Conservation (phyloP, 768 basidiomycete species). For the Podaxis rugospora region DNA sequence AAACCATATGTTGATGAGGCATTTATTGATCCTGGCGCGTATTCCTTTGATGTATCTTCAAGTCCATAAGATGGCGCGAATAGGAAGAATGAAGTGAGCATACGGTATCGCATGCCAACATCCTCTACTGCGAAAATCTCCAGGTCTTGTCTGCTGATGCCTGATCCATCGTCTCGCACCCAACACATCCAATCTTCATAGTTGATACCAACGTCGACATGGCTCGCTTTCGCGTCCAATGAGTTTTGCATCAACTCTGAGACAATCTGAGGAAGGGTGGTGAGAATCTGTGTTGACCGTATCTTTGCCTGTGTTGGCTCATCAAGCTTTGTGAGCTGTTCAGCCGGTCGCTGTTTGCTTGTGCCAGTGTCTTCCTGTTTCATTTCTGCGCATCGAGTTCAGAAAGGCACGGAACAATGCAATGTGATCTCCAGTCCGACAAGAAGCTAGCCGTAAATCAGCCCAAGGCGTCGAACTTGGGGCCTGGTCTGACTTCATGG, state of each 20-base stretch:
- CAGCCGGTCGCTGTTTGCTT: too few species aligned
- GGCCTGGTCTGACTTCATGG: not conserved
- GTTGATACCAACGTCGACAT: conserved; percentile 70
- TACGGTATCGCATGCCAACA: conserved; percentile 65
- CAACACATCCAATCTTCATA: conserved; percentile 77
- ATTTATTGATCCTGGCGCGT: conserved; percentile 44
- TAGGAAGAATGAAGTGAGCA: conserved; percentile 23
- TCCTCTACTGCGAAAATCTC: conserved; percentile 44
- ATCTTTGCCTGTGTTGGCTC: conserved; percentile 62
- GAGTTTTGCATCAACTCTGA: conserved; percentile 89
- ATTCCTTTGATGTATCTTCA: conserved; percentile 72
- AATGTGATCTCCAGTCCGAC: not conserved
- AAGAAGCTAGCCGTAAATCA: not conserved
- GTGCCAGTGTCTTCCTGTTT: not conserved
- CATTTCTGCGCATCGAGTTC: not conserved
- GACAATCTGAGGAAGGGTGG: conserved; percentile 73
- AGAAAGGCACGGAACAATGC: not conserved
- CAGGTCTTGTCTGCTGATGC: conserved; percentile 64
- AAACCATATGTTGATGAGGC: conserved; percentile 76
- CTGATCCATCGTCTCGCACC: conserved; percentile 82
- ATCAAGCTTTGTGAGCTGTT: conserved; percentile 45
- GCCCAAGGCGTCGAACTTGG: not conserved
- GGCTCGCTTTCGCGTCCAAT: conserved; percentile 71
- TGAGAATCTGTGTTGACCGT: conserved; percentile 81
- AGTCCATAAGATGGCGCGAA: not conserved